Conservation (phyloP, 352 stramenopile species). For the Globisporangium takayamanum region DNA sequence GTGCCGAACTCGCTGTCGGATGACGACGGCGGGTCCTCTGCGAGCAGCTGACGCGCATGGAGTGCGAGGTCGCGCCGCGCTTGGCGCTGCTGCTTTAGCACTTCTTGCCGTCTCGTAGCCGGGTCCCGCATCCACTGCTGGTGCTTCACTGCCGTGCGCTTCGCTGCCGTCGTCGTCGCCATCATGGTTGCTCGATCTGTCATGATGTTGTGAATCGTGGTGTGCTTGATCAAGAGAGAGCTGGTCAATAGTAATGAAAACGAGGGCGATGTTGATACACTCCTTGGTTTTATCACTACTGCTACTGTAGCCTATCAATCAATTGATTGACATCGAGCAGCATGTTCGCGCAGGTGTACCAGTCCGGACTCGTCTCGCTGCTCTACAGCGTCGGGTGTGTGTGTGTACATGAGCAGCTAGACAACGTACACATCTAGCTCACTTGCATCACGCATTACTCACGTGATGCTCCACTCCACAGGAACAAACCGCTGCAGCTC, state of each 20-base stretch:
- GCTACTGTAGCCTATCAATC: neutral
- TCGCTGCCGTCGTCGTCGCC: slow-evolving; percentile 13
- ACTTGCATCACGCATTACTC: neutral
- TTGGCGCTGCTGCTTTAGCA: slow-evolving; percentile 66
- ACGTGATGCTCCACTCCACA: slow-evolving; percentile 2
- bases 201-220: neutral
- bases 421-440: neutral
- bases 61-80: slow-evolving; percentile 69
- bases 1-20: slow-evolving; percentile 17
- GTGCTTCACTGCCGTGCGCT: slow-evolving; percentile 57
- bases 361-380: slow-evolving; percentile 49
- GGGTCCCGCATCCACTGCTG: slow-evolving; percentile 61
- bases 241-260: too few species aligned
- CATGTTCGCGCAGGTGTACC: slow-evolving; percentile 48
- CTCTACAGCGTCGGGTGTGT: slow-evolving; percentile 59
- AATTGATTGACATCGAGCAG: neutral
- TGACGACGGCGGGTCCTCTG: slow-evolving; percentile 18
- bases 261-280: too few species aligned
- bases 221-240: neutral
- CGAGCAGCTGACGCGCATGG: slow-evolving; percentile 62
- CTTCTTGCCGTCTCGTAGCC: slow-evolving; percentile 40
- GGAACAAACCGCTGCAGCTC: slow-evolving; percentile 47
- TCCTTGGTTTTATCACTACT: too few species aligned
- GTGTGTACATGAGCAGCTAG: neutral
- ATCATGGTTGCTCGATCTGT: neutral